Percentiles rank a stretch among this genome's conserved stretches.
These are phyloP conservation scores for Barnettozyma salicaria DNA, from an alignment of 805 yeast species.

Conservation along the genomic window DNA sequence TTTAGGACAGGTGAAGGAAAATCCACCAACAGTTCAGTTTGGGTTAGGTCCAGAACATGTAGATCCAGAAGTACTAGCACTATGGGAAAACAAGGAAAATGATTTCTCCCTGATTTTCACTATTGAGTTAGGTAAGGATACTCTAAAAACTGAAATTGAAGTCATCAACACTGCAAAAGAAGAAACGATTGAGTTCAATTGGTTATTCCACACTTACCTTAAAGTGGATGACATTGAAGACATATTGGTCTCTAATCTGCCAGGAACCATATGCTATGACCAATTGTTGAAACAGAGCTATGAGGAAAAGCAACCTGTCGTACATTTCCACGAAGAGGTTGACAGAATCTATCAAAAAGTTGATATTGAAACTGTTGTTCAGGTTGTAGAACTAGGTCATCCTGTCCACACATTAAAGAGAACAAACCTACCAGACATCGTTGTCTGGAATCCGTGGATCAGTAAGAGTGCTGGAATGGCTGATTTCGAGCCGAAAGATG, in stretches of 20 bases:
- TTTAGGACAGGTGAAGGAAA: slow-evolving; percentile 70
- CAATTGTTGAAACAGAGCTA: slow-evolving; percentile 62
- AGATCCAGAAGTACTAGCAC: slow-evolving; percentile 57
- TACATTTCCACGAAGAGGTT: slow-evolving; percentile 67
- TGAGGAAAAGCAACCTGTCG: slow-evolving; percentile 67
- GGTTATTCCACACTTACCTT: slow-evolving; percentile 92
- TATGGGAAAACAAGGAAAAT: slow-evolving; percentile 38
- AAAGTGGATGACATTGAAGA: slow-evolving; percentile 72
- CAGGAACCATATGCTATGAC: slow-evolving; percentile 68
- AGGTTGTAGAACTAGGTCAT: slow-evolving; percentile 64
- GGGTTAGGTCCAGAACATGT: slow-evolving; percentile 86
- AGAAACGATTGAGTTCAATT: slow-evolving; percentile 78
- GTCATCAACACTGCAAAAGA: slow-evolving; percentile 63
- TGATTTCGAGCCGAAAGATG: slow-evolving; percentile 83
- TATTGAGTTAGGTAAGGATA: slow-evolving; percentile 51
- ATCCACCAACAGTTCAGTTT: slow-evolving; percentile 79
- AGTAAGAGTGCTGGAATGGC: slow-evolving; percentile 75
- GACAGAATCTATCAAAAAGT: slow-evolving; percentile 79
- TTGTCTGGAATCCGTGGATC: slow-evolving; percentile 98
- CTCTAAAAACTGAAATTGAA: slow-evolving; percentile 63
- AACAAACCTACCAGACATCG: slow-evolving; percentile 56
- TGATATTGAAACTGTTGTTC: slow-evolving; percentile 46
- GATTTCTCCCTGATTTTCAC: slow-evolving; percentile 78
- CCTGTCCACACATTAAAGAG: slow-evolving; percentile 66
- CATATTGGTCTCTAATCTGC: slow-evolving; percentile 68